Conservation (phyloP, 495 filamentous ascomycete genomes). For the Corynascus novoguineensis region DNA sequence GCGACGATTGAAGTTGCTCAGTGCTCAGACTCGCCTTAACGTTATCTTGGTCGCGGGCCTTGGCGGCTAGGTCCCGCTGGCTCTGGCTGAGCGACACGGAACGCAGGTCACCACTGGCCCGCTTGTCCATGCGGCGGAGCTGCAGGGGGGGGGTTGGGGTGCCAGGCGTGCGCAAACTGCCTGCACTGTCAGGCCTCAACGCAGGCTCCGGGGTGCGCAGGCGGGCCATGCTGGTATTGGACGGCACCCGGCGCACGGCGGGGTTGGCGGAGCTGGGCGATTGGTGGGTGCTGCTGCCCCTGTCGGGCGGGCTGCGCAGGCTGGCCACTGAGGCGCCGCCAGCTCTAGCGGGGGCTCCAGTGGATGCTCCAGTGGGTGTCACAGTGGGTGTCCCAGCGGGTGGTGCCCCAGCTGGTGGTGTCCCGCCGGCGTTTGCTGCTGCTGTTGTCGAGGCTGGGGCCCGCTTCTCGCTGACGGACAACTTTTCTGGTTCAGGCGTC, state of each 20-base stretch:
- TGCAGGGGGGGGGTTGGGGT: conserved; percentile 52
- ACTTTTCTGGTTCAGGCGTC: conserved; percentile 35
- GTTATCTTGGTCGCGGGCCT: conserved; percentile 19
- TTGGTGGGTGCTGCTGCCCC: conserved; percentile 12
- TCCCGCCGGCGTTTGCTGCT: conserved; percentile 6
- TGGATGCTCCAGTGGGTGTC: background rate
- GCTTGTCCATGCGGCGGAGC: conserved; percentile 66
- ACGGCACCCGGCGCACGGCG: conserved; percentile 35
- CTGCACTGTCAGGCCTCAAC: conserved; percentile 55
- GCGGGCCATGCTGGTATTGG: conserved; percentile 49
- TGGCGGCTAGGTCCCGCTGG: conserved; percentile 37
- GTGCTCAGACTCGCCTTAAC: too few species aligned
- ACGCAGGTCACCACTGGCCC: conserved; percentile 73
- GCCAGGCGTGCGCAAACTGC: conserved; percentile 46
- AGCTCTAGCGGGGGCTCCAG: conserved; percentile 8
- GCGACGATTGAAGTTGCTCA: conserved; percentile 13
- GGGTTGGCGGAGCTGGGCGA: conserved; percentile 31
- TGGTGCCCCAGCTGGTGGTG: background rate
- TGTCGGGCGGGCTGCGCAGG: conserved; percentile 23
- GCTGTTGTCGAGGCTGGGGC: background rate
- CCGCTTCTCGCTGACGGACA: conserved; percentile 22
- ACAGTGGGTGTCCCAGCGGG: background rate
- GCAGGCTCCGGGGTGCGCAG: conserved; percentile 51
- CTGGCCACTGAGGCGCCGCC: conserved; percentile 5
- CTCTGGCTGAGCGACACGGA: conserved; percentile 64